Evolutionary conservation across 2,329 filamentous ascomycete genomes (phyloP).

Genomic region (Decorospora gaudefroyi): DNA sequence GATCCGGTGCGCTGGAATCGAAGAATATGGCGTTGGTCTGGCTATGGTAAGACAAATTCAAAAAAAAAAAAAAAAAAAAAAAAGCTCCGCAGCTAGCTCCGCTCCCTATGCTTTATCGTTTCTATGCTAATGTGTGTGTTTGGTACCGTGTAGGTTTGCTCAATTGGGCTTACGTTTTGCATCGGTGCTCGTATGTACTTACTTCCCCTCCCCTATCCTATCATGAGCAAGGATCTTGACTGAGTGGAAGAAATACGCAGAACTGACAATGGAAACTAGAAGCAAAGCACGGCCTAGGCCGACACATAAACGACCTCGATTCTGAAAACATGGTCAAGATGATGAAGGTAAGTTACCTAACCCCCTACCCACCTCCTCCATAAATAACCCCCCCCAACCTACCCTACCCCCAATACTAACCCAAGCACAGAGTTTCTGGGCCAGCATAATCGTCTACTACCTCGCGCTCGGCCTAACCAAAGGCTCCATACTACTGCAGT

Average conservation of each 20-base stretch:
- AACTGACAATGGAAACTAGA: slow-evolving; percentile 30
- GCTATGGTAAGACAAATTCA: slow-evolving; percentile 34
- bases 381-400: too few relatives aligned
- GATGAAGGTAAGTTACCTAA: slow-evolving; percentile 30
- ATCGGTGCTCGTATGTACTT: slow-evolving; percentile 36
- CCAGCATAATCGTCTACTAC: slow-evolving; percentile 41
- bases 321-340: slow-evolving; percentile 24
- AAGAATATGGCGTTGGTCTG: slow-evolving; percentile 36
- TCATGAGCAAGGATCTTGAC: too few relatives aligned
- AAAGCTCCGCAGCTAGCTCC: too few relatives aligned
- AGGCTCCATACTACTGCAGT: slow-evolving; percentile 42
- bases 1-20: slow-evolving; percentile 35
- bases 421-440: slow-evolving; percentile 36
- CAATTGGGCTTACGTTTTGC: slow-evolving; percentile 34
- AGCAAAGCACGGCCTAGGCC: slow-evolving; percentile 39
- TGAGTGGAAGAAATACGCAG: too few relatives aligned
- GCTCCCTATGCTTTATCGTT: not conserved
- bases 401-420: too few relatives aligned
- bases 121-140: not conserved
- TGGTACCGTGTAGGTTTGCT: slow-evolving; percentile 14
- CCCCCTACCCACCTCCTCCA: too few relatives aligned
- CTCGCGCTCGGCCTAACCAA: slow-evolving; percentile 42
- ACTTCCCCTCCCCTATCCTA: not conserved
- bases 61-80: too few relatives aligned
- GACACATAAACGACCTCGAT: slow-evolving; percentile 24